These are phyloP conservation scores for Torulaspora pretoriensis DNA, from an alignment of 1,139 yeast genomes.

Conservation along the genomic window DNA sequence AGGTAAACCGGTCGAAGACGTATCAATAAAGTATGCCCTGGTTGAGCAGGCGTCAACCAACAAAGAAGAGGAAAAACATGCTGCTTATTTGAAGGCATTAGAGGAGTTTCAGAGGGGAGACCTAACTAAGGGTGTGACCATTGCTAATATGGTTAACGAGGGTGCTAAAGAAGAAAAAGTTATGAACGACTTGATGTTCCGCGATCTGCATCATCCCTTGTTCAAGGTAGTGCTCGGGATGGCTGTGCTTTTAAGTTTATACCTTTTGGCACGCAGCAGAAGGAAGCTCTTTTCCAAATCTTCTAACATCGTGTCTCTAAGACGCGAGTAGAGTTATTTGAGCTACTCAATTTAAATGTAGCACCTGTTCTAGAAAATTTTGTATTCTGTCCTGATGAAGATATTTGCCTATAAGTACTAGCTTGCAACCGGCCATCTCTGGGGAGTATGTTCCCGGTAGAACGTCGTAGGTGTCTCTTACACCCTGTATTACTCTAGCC, in stretches of 20 bases:
- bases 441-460: slow-evolving; percentile 47
- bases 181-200: slow-evolving; percentile 17
- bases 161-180: slow-evolving; percentile 14
- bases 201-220: slow-evolving; percentile 22
- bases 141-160: slow-evolving; percentile 15
- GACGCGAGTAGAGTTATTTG: slow-evolving; percentile 13
- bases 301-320: slow-evolving; percentile 36
- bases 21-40: slow-evolving; percentile 39
- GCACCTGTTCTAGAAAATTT: slow-evolving; percentile 17
- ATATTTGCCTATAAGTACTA: slow-evolving; percentile 81
- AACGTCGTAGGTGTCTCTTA: slow-evolving; percentile 84
- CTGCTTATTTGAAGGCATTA: slow-evolving; percentile 20
- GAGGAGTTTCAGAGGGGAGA: slow-evolving; percentile 24
- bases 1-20: slow-evolving; percentile 42
- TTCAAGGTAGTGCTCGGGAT: slow-evolving; percentile 18
- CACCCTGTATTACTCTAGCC: slow-evolving; percentile 85
- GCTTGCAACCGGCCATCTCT: slow-evolving; percentile 44
- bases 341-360: neutral
- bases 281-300: slow-evolving; percentile 35
- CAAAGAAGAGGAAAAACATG: slow-evolving; percentile 18
- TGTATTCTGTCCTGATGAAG: slow-evolving; percentile 38
- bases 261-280: slow-evolving; percentile 15
- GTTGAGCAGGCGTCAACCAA: slow-evolving; percentile 20
- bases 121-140: slow-evolving; percentile 22
- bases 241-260: slow-evolving; percentile 8